A percentile compares a stretch with the other conserved stretches of the same genome.
These are phyloP conservation scores for Achaetomiella virescens DNA, from an alignment of 495 filamentous ascomycete species.

Conservation along the genomic window DNA sequence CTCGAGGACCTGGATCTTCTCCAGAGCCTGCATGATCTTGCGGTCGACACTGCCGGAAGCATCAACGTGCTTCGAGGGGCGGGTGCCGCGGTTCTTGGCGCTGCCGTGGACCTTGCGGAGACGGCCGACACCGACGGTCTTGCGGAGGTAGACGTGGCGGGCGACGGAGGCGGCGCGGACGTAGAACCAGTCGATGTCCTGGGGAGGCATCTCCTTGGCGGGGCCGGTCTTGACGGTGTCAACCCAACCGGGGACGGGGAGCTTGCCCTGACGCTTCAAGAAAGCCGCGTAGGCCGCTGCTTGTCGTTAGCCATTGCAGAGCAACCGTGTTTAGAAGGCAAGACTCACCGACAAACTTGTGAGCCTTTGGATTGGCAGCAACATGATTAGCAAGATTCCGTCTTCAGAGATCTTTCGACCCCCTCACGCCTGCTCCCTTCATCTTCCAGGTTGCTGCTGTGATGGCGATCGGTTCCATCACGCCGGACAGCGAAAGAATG, in stretches of 20 bases:
- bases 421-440: slow-evolving; percentile 51
- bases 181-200: slow-evolving; percentile 99
- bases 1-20: slow-evolving; percentile 99
- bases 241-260: slow-evolving; percentile 96
- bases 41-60: slow-evolving; percentile 92
- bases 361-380: slow-evolving; percentile 49
- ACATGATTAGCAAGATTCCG: slow-evolving; percentile 54
- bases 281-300: slow-evolving; percentile 80
- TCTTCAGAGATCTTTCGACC: slow-evolving; percentile 54
- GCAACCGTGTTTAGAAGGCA: not conserved
- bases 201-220: slow-evolving; percentile 93
- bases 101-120: slow-evolving; percentile 76
- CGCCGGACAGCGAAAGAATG: slow-evolving; percentile 24
- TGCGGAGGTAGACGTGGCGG: slow-evolving; percentile 97
- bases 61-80: slow-evolving; percentile 91
- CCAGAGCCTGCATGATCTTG: slow-evolving; percentile 89
- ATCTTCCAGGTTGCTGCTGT: slow-evolving; percentile 27
- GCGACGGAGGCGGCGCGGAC: slow-evolving; percentile 91
- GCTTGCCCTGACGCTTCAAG: slow-evolving; percentile 98
- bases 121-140: slow-evolving; percentile 95
- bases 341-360: slow-evolving; percentile 71
- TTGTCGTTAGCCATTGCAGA: not conserved
- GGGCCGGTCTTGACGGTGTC: slow-evolving; percentile 97
- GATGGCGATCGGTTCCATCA: slow-evolving; percentile 17
- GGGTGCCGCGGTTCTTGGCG: slow-evolving; percentile 91